Evolutionary conservation across 345 rosid species (phyloP), one percentile per base, ranked within the genome.

Genomic region (Diplotaxis tenuifolia): DNA sequence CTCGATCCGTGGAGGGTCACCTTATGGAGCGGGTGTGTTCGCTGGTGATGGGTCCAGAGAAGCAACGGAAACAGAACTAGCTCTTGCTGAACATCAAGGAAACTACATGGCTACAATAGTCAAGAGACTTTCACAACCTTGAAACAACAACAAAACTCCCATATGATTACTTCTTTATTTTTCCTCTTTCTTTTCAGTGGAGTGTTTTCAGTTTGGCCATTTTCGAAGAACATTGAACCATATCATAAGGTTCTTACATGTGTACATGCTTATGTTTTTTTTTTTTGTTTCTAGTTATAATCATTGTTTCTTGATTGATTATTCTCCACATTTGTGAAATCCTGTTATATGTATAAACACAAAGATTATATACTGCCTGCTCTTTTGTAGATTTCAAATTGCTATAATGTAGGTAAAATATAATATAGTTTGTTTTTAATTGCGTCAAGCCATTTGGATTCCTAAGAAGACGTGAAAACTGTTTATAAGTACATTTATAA

Each of bases 41-140:
- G 89, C 89, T 25, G 94, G 94, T 49, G 92, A 90, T 82, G 96
- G 96, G 47, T 79, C 92, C 11, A 84, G 92, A 80, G 81, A 87
- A 71, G 88, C 94, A 16, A 87, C 80, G 19, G 96, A 86, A 18
- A 84, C 80, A 7, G 94, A 90, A 76, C 60, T 88, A 47, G 85
- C 88, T 40, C 83, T 88, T 32, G 92, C 94, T 38, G 93, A 86
- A 70, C 96, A 88, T 81, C 96, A 87, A 70, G 94, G 94, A 27
- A 86, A 86, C 83, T 85, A 88, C 74, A 88, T 82, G 94, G 92
- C 90, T 55, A 73, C 83, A 0, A 71, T 85, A 5, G 86, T 90
- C 70, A 85, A 90, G 79, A 83, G 89, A 83, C 88, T 84, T 64
- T 55, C 76, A 6, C 71, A 79, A 69, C 78, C 83, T 54, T 83